These are phyloP conservation scores for Penicillium sp. DNA, from an alignment of 2,329 filamentous ascomycete genomes.

Conservation along the genomic window DNA sequence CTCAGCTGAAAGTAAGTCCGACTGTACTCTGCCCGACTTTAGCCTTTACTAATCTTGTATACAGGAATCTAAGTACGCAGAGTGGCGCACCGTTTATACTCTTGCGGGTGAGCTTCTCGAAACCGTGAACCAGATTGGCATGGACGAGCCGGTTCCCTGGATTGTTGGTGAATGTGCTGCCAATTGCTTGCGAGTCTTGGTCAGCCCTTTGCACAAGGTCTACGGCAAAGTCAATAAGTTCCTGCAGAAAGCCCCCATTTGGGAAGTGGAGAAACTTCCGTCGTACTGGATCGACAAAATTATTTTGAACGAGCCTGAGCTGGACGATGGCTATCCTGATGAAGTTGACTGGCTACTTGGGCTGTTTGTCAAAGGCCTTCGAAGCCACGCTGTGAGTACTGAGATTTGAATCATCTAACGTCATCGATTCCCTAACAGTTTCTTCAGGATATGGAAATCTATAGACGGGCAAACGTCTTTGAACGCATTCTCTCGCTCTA, in stretches of 20 bases:
- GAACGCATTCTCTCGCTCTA: constrained; percentile 69
- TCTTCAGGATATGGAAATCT: constrained; percentile 42
- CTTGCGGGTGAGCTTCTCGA: constrained; percentile 75
- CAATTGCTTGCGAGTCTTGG: constrained; percentile 63
- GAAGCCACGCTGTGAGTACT: constrained; percentile 47
- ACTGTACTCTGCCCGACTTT: background rate
- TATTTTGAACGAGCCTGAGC: constrained; percentile 64
- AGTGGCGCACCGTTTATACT: constrained; percentile 72
- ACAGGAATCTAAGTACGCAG: constrained; percentile 63
- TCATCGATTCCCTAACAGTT: constrained; percentile 7
- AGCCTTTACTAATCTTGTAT: constrained; percentile 9
- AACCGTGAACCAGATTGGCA: constrained; percentile 55
- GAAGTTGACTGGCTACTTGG: constrained; percentile 70
- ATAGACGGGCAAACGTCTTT: constrained; percentile 58
- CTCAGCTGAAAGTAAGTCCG: constrained; percentile 41
- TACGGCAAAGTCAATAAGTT: constrained; percentile 85
- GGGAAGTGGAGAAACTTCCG: constrained; percentile 56
- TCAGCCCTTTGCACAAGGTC: constrained; percentile 70
- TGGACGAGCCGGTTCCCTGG: constrained; percentile 59
- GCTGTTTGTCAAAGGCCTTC: constrained; percentile 61
- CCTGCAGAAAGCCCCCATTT: constrained; percentile 69
- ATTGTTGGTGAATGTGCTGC: constrained; percentile 70
- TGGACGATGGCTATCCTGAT: constrained; percentile 66
- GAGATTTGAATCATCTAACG: background rate
- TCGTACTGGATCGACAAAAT: constrained; percentile 62